Conservation (phyloP, 352 stramenopile genomes). For the Globisporangium irregulare region DNA sequence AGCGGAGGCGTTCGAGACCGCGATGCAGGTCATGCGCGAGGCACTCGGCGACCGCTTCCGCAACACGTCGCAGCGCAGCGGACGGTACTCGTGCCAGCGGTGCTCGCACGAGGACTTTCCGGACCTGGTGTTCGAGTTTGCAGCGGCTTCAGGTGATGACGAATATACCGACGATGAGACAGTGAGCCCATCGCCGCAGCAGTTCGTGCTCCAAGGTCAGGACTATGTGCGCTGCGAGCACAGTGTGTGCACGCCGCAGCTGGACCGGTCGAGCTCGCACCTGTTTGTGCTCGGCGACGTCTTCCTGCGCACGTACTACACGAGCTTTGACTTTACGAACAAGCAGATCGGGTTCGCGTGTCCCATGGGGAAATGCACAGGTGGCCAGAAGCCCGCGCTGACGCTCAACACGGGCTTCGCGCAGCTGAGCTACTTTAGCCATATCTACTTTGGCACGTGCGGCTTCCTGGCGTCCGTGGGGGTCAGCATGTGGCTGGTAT, state of each 20-base stretch:
- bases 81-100: conserved; percentile 22
- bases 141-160: neutral
- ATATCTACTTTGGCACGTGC: conserved; percentile 7
- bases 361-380: conserved; percentile 6
- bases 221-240: conserved; percentile 41
- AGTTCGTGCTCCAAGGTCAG: conserved; percentile 29
- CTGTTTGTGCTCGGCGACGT: conserved; percentile 34
- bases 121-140: conserved; percentile 24
- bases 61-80: conserved; percentile 12
- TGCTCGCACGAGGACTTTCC: conserved; percentile 34
- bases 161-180: too few species aligned
- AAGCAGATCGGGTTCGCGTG: conserved; percentile 35
- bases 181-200: neutral
- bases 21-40: conserved; percentile 21
- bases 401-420: conserved; percentile 8
- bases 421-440: conserved; percentile 12
- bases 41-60: conserved; percentile 17
- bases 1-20: conserved; percentile 8
- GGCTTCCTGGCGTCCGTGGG: conserved; percentile 5
- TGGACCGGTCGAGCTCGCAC: conserved; percentile 24
- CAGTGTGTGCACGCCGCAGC: conserved; percentile 26
- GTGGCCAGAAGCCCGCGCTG: conserved; percentile 8
- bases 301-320: conserved; percentile 44
- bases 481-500: neutral
- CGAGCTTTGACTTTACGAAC: conserved; percentile 29